phyloP scores from a whole-genome alignment of 352 stramenopile species.

The Globisporangium spinosum region DNA sequence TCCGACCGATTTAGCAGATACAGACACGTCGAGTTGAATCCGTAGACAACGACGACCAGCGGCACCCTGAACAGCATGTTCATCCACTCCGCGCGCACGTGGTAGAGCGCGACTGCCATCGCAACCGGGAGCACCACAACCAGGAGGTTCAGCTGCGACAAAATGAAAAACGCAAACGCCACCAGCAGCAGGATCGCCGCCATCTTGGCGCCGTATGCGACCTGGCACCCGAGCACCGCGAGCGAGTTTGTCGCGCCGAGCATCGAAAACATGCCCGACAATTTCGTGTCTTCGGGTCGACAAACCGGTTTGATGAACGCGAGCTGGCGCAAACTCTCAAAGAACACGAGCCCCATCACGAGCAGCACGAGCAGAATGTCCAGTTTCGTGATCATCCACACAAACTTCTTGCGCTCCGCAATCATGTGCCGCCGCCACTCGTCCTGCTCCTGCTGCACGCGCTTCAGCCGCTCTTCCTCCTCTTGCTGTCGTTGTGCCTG shows the following conservation, averaged over 20 bases:
- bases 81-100: slow-evolving; percentile 70
- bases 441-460: slow-evolving; percentile 27
- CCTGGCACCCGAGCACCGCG: slow-evolving; percentile 59
- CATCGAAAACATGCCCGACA: slow-evolving; percentile 54
- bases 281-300: slow-evolving; percentile 35
- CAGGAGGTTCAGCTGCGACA: slow-evolving; percentile 63
- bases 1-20: slow-evolving; percentile 48
- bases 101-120: slow-evolving; percentile 47
- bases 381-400: slow-evolving; percentile 64
- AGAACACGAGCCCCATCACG: slow-evolving; percentile 75
- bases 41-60: slow-evolving; percentile 63
- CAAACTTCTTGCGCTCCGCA: slow-evolving; percentile 37
- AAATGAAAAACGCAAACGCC: slow-evolving; percentile 45
- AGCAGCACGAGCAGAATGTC: slow-evolving; percentile 71
- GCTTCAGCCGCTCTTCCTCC: slow-evolving; percentile 35
- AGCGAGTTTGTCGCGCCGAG: slow-evolving; percentile 51
- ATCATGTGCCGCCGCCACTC: slow-evolving; percentile 33
- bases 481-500: slow-evolving; percentile 47
- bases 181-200: slow-evolving; percentile 40
- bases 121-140: slow-evolving; percentile 49
- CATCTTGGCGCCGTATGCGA: slow-evolving; percentile 71
- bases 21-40: slow-evolving; percentile 59
- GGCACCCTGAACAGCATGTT: slow-evolving; percentile 77
- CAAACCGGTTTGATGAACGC: slow-evolving; percentile 62
- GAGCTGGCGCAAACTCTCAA: slow-evolving; percentile 59